Conservation (phyloP, 2,329 filamentous ascomycete species). For the Ophiocordyceps australis region DNA sequence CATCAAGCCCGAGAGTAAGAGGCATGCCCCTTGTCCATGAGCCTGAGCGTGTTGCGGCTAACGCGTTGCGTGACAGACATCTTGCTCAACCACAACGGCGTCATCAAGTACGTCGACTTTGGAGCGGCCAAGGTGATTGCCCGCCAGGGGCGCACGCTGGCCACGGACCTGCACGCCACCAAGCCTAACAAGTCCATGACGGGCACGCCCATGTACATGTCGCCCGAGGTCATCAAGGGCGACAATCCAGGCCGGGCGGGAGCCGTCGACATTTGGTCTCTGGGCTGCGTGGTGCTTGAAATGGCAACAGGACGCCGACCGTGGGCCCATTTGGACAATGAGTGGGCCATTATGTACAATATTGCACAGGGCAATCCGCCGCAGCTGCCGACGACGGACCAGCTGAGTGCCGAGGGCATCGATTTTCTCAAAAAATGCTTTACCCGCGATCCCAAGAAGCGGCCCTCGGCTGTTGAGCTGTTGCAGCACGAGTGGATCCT, state of each 20-base stretch:
- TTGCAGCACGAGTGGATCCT: slow-evolving; percentile 87
- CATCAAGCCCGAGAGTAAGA: slow-evolving; percentile 90
- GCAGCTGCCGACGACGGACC: slow-evolving; percentile 62
- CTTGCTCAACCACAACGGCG: slow-evolving; percentile 87
- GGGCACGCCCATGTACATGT: slow-evolving; percentile 99
- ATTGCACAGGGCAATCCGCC: slow-evolving; percentile 94
- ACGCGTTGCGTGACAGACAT: slow-evolving; percentile 45
- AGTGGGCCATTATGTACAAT: slow-evolving; percentile 99
- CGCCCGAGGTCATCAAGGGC: slow-evolving; percentile 92
- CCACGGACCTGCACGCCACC: slow-evolving; percentile 36
- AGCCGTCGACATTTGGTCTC: slow-evolving; percentile 86
- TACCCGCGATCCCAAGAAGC: slow-evolving; percentile 58
- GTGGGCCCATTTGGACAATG: slow-evolving; percentile 92
- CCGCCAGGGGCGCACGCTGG: slow-evolving; percentile 74
- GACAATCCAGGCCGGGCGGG: slow-evolving; percentile 65
- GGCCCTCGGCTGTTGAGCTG: slow-evolving; percentile 71
- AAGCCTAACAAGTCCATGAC: slow-evolving; percentile 81
- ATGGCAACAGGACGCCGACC: slow-evolving; percentile 92
- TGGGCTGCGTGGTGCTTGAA: slow-evolving; percentile 91
- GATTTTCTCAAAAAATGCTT: slow-evolving; percentile 86
- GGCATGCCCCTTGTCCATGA: background rate
- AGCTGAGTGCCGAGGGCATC: slow-evolving; percentile 67
- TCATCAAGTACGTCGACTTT: slow-evolving; percentile 99
- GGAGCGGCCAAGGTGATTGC: slow-evolving; percentile 95
- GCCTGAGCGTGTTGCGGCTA: slow-evolving; percentile 1